Conservation (phyloP, 768 basidiomycete genomes). For the Guyanaporus albipodus region DNA sequence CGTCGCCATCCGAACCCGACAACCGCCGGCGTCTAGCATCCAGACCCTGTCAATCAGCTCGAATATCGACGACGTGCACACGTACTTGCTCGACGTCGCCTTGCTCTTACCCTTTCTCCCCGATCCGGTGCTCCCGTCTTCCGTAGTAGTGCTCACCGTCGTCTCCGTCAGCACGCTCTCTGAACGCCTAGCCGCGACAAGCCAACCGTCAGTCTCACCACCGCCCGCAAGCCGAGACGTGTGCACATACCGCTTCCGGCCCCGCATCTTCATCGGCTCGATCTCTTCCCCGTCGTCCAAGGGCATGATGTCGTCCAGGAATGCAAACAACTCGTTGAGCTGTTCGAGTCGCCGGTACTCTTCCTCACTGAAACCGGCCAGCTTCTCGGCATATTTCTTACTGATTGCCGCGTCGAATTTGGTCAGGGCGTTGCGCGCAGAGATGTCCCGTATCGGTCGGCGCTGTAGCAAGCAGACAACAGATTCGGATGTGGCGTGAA, state of each 20-base stretch:
- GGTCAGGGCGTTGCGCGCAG: constrained; percentile 62
- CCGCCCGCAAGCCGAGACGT: background rate
- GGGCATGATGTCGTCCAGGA: constrained; percentile 69
- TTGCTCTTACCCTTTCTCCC: constrained; percentile 24
- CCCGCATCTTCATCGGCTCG: constrained; percentile 40
- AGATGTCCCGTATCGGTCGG: constrained; percentile 54
- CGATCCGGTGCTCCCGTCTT: constrained; percentile 31
- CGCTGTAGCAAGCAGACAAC: constrained; percentile 38
- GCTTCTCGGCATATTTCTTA: constrained; percentile 69
- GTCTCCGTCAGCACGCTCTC: constrained; percentile 49
- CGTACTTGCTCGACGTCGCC: constrained; percentile 40
- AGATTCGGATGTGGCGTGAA: background rate
- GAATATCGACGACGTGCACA: background rate
- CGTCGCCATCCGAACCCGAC: constrained; percentile 49
- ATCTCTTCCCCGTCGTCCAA: constrained; percentile 56
- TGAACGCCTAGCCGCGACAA: constrained; percentile 51
- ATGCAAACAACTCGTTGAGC: constrained; percentile 61
- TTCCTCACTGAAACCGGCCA: constrained; percentile 69
- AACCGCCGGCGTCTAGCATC: constrained; percentile 48
- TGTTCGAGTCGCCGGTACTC: constrained; percentile 63
- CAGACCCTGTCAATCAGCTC: background rate
- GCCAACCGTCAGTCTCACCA: background rate
- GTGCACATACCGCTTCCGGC: constrained; percentile 44
- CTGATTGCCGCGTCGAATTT: constrained; percentile 63
- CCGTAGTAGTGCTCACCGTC: constrained; percentile 39